These are phyloP conservation scores for Rhodotorula toruloides DNA, from an alignment of 768 basidiomycete genomes.

Conservation along the genomic window DNA sequence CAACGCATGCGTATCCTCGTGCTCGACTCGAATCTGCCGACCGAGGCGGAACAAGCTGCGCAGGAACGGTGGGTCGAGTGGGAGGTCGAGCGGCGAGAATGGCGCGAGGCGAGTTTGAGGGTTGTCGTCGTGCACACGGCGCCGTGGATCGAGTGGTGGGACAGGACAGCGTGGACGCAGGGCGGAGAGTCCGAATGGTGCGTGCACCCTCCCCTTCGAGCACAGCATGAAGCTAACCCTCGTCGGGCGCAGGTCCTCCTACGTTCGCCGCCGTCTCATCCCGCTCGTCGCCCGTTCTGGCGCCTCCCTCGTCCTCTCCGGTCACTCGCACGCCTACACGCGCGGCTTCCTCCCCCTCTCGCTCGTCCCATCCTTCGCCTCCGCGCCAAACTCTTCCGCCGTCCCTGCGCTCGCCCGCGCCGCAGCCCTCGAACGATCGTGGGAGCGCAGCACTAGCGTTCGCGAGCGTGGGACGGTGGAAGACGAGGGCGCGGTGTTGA, in stretches of 20 bases:
- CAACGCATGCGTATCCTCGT: conserved; percentile 26
- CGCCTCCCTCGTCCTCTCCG: conserved; percentile 30
- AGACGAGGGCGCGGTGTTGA: conserved; percentile 12
- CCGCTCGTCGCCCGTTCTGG: conserved; percentile 19
- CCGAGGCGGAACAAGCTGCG: conserved; percentile 5
- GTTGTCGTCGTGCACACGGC: conserved; percentile 34
- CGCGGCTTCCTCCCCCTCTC: conserved; percentile 34
- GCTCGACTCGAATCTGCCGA: conserved; percentile 36
- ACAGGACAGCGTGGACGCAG: conserved; percentile 22
- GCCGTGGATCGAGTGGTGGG: conserved; percentile 39
- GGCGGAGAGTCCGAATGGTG: conserved; percentile 32
- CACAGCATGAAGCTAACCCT: background rate
- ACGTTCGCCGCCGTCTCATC: conserved; percentile 25
- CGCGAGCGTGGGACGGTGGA: background rate
- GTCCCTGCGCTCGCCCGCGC: conserved; percentile 10
- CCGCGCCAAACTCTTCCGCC: background rate
- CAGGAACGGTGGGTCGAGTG: conserved; percentile 35
- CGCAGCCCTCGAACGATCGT: background rate
- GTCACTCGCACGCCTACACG: conserved; percentile 37
- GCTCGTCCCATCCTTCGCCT: conserved; percentile 12
- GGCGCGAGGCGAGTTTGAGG: conserved; percentile 20
- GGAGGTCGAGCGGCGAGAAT: conserved; percentile 20
- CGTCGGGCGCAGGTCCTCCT: conserved; percentile 22
- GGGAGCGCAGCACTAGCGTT: background rate
- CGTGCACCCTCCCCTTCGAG: background rate